phyloP scores from a whole-genome alignment of 2,329 filamentous ascomycete species.

The Emergomyces orientalis region DNA sequence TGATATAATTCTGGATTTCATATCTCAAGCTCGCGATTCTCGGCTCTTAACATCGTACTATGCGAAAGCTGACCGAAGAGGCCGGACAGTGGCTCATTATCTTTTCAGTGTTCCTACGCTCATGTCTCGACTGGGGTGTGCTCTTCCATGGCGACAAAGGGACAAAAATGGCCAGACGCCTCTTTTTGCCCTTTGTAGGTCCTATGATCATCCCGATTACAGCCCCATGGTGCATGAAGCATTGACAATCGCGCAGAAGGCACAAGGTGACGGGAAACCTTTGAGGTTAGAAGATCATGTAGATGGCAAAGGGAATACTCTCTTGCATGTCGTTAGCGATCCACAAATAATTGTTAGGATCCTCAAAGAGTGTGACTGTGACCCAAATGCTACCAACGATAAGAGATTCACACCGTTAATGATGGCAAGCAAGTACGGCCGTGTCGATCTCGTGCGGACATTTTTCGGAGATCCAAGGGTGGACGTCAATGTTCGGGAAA shows the following conservation, averaged over 20 bases:
- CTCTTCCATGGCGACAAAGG: slow-evolving; percentile 79
- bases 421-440: slow-evolving; percentile 96
- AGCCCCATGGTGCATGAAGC: slow-evolving; percentile 77
- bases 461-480: slow-evolving; percentile 82
- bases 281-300: slow-evolving; percentile 88
- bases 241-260: slow-evolving; percentile 60
- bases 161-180: slow-evolving; percentile 98
- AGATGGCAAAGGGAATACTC: slow-evolving; percentile 83
- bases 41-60: slow-evolving; percentile 59
- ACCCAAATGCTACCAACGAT: slow-evolving; percentile 91
- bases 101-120: slow-evolving; percentile 82
- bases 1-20: slow-evolving; percentile 62
- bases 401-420: slow-evolving; percentile 92
- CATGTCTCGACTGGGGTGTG: slow-evolving; percentile 63
- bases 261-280: slow-evolving; percentile 68
- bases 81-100: slow-evolving; percentile 88
- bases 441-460: slow-evolving; percentile 82
- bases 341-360: slow-evolving; percentile 65
- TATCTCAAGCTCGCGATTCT: slow-evolving; percentile 50
- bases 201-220: slow-evolving; percentile 87
- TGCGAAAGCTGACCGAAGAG: slow-evolving; percentile 67
- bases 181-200: slow-evolving; percentile 85
- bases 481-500: slow-evolving; percentile 72
- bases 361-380: slow-evolving; percentile 77
- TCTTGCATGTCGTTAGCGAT: slow-evolving; percentile 93